These are phyloP conservation scores for Phytophthora pisi DNA, from an alignment of 352 stramenopile genomes.

Conservation along the genomic window DNA sequence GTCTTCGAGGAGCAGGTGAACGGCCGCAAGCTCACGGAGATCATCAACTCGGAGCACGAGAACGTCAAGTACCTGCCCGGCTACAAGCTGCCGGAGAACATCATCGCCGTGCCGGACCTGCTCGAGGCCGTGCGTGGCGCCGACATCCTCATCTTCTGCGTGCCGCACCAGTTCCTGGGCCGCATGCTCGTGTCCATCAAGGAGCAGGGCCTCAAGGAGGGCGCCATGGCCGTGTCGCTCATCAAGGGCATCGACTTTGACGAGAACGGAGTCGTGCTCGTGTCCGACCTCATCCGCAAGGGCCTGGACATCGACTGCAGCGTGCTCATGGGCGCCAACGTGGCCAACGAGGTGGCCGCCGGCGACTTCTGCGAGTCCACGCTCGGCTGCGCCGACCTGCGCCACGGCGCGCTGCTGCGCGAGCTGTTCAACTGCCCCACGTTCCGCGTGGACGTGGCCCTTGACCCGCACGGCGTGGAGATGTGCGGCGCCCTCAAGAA, in stretches of 20 bases:
- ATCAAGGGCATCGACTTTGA: constrained; percentile 94
- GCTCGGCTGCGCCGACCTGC: constrained; percentile 87
- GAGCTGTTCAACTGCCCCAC: constrained; percentile 83
- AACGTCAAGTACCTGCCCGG: constrained; percentile 95
- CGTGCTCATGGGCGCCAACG: constrained; percentile 98
- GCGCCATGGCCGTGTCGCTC: constrained; percentile 86
- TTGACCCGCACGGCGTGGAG: constrained; percentile 94
- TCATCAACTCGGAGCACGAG: constrained; percentile 97
- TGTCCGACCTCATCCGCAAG: constrained; percentile 90
- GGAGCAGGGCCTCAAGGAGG: constrained; percentile 63
- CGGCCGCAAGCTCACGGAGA: constrained; percentile 92
- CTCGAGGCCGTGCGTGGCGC: constrained; percentile 88
- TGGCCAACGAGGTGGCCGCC: constrained; percentile 95
- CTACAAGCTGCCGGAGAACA: constrained; percentile 94
- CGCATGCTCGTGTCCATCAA: constrained; percentile 91
- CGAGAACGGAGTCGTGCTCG: constrained; percentile 80
- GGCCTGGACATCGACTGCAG: constrained; percentile 87
- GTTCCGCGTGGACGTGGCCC: constrained; percentile 95
- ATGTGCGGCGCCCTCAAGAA: constrained; percentile 98
- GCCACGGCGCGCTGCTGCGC: constrained; percentile 66
- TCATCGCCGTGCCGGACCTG: constrained; percentile 93
- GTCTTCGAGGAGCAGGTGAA: constrained; percentile 94
- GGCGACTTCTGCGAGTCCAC: constrained; percentile 97
- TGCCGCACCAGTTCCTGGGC: constrained; percentile 96
- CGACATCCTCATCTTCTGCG: constrained; percentile 96